Evolutionary conservation across 352 stramenopile species (phyloP).

Genomic region (Phytophthora fragariae): DNA sequence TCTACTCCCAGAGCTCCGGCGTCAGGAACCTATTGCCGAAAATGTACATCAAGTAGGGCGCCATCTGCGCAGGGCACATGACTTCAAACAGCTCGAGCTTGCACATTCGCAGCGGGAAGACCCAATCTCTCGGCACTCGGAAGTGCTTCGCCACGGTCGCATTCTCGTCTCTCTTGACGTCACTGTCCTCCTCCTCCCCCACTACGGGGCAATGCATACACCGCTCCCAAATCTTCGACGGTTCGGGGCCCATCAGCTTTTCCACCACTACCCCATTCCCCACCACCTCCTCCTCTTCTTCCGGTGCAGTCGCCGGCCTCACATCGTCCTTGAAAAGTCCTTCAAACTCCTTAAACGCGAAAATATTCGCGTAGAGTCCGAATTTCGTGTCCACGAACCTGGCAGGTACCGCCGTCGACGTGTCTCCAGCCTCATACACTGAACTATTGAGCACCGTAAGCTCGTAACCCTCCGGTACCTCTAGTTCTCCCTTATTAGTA

Average conservation of each 20-base stretch:
- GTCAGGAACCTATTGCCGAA: slow-evolving; percentile 64
- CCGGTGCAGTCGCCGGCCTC: slow-evolving; percentile 11
- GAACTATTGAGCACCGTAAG: slow-evolving; percentile 55
- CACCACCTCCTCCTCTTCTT: slow-evolving; percentile 29
- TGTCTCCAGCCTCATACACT: slow-evolving; percentile 40
- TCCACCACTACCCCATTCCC: slow-evolving; percentile 35
- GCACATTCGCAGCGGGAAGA: slow-evolving; percentile 59
- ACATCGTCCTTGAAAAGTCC: slow-evolving; percentile 42
- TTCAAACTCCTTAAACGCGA: slow-evolving; percentile 52
- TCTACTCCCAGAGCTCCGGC: slow-evolving; percentile 47
- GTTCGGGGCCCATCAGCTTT: slow-evolving; percentile 45
- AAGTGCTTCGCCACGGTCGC: slow-evolving; percentile 42
- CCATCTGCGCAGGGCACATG: slow-evolving; percentile 52
- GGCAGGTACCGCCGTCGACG: slow-evolving; percentile 35
- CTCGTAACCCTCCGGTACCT: slow-evolving; percentile 48
- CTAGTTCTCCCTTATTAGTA: slow-evolving; percentile 25
- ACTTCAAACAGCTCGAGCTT: slow-evolving; percentile 53
- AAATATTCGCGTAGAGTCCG: slow-evolving; percentile 64
- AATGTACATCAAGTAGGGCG: slow-evolving; percentile 56
- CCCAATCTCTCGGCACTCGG: slow-evolving; percentile 53
- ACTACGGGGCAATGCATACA: slow-evolving; percentile 50
- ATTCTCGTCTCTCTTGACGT: slow-evolving; percentile 5
- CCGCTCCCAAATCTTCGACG: slow-evolving; percentile 42
- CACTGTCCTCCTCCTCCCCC: slow-evolving; percentile 22
- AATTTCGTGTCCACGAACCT: slow-evolving; percentile 58